Percentiles rank a stretch among this genome's conserved stretches.
phyloP scores from a whole-genome alignment of 805 yeast genomes.

The Teunomyces panamensis region DNA sequence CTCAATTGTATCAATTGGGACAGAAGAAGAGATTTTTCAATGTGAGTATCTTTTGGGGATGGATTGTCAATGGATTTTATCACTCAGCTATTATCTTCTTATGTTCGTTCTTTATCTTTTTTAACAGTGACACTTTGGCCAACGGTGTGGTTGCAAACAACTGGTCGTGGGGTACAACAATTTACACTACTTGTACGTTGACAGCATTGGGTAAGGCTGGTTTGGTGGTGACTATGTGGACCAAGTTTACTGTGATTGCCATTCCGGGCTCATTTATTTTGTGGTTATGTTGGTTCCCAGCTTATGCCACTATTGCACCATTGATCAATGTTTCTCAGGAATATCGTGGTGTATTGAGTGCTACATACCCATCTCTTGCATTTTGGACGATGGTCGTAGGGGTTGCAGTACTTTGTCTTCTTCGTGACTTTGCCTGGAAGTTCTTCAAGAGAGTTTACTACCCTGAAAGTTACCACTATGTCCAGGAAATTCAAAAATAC shows the following conservation, averaged over 20 bases:
- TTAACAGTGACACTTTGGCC: constrained; percentile 60
- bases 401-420: constrained; percentile 70
- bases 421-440: constrained; percentile 92
- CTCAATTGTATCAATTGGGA: constrained; percentile 88
- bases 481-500: constrained; percentile 94
- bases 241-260: constrained; percentile 85
- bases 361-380: constrained; percentile 69
- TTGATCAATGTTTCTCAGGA: constrained; percentile 76
- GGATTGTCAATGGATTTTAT: constrained; percentile 94
- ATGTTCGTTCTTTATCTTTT: constrained; percentile 65
- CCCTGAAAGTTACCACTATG: constrained; percentile 92
- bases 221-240: constrained; percentile 88
- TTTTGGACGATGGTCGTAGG: constrained; percentile 84
- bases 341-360: constrained; percentile 73
- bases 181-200: constrained; percentile 81
- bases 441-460: constrained; percentile 87
- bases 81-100: constrained; percentile 85
- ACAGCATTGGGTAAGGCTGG: constrained; percentile 96
- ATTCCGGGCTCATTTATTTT: constrained; percentile 89
- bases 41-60: constrained; percentile 91
- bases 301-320: constrained; percentile 85
- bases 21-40: constrained; percentile 87
- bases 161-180: constrained; percentile 94
- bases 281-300: constrained; percentile 86
- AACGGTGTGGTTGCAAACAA: constrained; percentile 76